Evolutionary conservation across 139 green algal species (phyloP).

Genomic region (Coelastrella sp.): DNA sequence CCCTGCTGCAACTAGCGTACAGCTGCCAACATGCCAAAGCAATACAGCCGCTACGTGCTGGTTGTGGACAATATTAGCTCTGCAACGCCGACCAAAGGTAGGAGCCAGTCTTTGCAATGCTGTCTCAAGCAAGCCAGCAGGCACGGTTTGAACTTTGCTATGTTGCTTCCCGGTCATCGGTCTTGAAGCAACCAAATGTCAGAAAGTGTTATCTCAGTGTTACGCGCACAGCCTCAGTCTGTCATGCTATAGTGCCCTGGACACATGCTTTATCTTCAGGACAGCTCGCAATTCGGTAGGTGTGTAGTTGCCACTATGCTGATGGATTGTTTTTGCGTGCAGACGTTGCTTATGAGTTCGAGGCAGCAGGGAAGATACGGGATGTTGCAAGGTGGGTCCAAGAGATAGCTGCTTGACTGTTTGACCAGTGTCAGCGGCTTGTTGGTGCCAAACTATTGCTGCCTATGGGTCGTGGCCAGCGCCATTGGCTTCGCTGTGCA

Average conservation of each 20-base stretch:
- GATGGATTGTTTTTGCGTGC: neutral
- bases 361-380: slow-evolving; percentile 60
- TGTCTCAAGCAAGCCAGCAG: too few species aligned
- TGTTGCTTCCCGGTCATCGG: too few species aligned
- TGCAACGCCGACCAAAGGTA: slow-evolving; percentile 43
- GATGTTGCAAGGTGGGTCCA: neutral
- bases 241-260: too few species aligned
- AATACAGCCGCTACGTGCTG: slow-evolving; percentile 49
- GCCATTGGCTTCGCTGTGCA: too few species aligned
- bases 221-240: too few species aligned
- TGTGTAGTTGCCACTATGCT: too few species aligned
- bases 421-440: neutral
- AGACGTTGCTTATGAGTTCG: slow-evolving; percentile 57
- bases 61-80: slow-evolving; percentile 61
- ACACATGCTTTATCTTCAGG: too few species aligned
- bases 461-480: too few species aligned
- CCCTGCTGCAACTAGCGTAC: too few species aligned
- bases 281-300: too few species aligned
- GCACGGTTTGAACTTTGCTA: neutral
- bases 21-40: neutral
- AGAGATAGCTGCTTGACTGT: neutral
- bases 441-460: neutral
- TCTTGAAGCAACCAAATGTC: too few species aligned
- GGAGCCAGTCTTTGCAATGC: neutral
- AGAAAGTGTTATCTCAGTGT: too few species aligned